Evolutionary conservation across 495 filamentous ascomycete genomes (phyloP).

Genomic region (Aspergillus indologenus): DNA sequence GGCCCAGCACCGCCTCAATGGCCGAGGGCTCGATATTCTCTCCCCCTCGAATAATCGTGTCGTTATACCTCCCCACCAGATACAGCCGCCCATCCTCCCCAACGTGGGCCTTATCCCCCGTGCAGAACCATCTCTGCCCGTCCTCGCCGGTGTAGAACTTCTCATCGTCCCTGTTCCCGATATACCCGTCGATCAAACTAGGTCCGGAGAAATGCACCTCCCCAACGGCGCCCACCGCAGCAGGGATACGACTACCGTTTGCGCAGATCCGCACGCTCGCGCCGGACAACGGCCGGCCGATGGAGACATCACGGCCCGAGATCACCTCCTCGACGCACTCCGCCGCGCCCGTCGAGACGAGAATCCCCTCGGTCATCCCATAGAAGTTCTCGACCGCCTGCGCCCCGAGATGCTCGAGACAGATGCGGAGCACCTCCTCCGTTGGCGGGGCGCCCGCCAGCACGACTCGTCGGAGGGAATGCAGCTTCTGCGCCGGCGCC

Average conservation of each 20-base stretch:
- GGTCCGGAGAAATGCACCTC: conserved; percentile 40
- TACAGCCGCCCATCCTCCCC: conserved; percentile 31
- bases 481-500: conserved; percentile 16
- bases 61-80: conserved; percentile 47
- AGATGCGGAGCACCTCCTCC: conserved; percentile 27
- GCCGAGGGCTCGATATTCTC: conserved; percentile 42
- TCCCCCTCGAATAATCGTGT: conserved; percentile 49
- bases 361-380: conserved; percentile 43
- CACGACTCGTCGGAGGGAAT: conserved; percentile 26
- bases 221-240: conserved; percentile 36
- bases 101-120: conserved; percentile 47
- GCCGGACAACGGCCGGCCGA: not conserved
- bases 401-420: conserved; percentile 26
- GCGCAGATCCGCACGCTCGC: not conserved
- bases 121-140: conserved; percentile 33
- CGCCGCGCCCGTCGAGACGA: conserved; percentile 24
- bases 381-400: conserved; percentile 31
- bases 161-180: conserved; percentile 17
- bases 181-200: conserved; percentile 30
- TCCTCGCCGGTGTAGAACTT: conserved; percentile 35
- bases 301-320: not conserved
- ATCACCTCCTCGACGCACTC: conserved; percentile 10
- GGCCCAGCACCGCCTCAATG: conserved; percentile 34
- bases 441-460: conserved; percentile 30
- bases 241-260: conserved; percentile 17